Evolutionary conservation across 176 grass and related monocot species (phyloP).

Genomic region (Aegilops longissima): DNA sequence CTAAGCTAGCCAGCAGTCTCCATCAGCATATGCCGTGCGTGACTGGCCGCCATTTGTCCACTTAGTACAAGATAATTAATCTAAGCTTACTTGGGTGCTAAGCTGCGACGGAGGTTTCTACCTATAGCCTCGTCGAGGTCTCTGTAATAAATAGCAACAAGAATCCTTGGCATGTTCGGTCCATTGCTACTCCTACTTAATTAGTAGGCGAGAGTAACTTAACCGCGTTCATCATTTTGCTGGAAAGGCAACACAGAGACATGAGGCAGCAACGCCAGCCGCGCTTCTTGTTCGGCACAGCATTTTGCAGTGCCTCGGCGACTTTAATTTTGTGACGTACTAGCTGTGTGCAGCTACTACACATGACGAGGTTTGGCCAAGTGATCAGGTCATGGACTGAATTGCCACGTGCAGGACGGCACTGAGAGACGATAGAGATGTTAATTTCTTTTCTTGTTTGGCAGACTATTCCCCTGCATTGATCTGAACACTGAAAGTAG

Average conservation of each 20-base stretch:
- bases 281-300: background rate
- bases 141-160: background rate
- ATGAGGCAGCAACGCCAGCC: too few relatives aligned
- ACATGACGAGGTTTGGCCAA: background rate
- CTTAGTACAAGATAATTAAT: background rate
- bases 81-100: conserved; percentile 20
- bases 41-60: background rate
- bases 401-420: background rate
- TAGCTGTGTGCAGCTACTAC: background rate
- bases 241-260: background rate
- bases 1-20: background rate
- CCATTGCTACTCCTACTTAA: background rate
- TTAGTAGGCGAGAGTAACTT: background rate
- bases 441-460: too few relatives aligned
- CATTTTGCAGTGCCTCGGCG: background rate
- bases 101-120: background rate
- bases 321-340: background rate
- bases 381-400: background rate
- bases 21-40: conserved; percentile 21
- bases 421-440: background rate
- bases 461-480: too few relatives aligned
- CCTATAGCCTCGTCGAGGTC: background rate
- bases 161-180: background rate
- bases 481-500: too few relatives aligned
- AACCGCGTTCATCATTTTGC: background rate